These are phyloP conservation scores for Beauveria varroae DNA, from an alignment of 2,329 filamentous ascomycete species.

Conservation along the genomic window DNA sequence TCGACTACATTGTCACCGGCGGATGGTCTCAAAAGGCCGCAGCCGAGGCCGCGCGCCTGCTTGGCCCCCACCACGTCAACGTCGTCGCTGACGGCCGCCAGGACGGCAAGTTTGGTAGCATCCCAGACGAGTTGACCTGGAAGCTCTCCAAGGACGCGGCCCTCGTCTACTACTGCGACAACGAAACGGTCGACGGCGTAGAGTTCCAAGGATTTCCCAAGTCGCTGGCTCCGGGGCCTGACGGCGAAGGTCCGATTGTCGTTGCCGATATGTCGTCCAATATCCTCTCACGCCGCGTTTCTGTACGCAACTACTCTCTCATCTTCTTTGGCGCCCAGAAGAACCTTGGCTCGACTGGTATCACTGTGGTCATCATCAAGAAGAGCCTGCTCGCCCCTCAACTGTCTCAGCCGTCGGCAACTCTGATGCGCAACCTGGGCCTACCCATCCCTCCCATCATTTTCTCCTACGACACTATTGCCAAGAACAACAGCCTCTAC, in stretches of 20 bases:
- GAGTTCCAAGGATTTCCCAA: conserved; percentile 75
- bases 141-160: conserved; percentile 60
- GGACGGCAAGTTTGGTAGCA: conserved; percentile 76
- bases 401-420: conserved; percentile 56
- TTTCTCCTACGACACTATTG: conserved; percentile 74
- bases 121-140: conserved; percentile 72
- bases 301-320: conserved; percentile 69
- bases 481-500: conserved; percentile 92
- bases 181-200: conserved; percentile 90
- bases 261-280: conserved; percentile 94
- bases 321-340: conserved; percentile 95
- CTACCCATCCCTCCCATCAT: conserved; percentile 74
- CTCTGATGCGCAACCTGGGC: conserved; percentile 64
- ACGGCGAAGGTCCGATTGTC: conserved; percentile 64
- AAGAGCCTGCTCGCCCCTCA: conserved; percentile 69
- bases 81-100: conserved; percentile 60
- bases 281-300: conserved; percentile 74
- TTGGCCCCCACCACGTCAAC: conserved; percentile 76
- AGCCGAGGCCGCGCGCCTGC: conserved; percentile 69
- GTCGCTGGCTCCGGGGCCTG: conserved; percentile 46
- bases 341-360: conserved; percentile 79
- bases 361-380: conserved; percentile 79
- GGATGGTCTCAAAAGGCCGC: conserved; percentile 83
- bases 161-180: conserved; percentile 85
- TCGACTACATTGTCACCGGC: conserved; percentile 89